Conservation (phyloP, 1,284 basidiomycete species). For the Tylopilus sp. region DNA sequence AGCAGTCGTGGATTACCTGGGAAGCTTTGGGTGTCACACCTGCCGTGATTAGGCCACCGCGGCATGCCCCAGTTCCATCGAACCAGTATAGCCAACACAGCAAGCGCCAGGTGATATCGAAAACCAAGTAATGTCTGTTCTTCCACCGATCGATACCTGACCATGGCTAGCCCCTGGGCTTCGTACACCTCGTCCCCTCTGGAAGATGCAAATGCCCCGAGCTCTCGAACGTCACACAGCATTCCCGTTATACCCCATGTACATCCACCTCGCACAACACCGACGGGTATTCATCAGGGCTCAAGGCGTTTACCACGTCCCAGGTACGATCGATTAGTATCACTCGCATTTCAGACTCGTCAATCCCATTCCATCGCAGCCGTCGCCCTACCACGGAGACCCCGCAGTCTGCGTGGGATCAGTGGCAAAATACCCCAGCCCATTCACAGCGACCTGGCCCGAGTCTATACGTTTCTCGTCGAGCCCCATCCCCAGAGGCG, state of each 20-base stretch:
- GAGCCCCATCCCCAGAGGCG: constrained; percentile 10
- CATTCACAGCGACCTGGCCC: constrained; percentile 24
- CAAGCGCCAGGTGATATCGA: constrained; percentile 13
- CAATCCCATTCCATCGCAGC: not conserved
- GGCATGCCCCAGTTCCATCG: too few relatives aligned
- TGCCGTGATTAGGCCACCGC: not conserved
- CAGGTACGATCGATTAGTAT: constrained; percentile 18
- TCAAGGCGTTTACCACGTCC: constrained; percentile 12
- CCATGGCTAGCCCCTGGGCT: constrained; percentile 20
- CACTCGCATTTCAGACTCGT: not conserved
- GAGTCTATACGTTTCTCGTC: constrained; percentile 32
- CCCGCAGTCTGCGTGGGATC: constrained; percentile 7
- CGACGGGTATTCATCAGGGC: constrained; percentile 3
- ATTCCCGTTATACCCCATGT: constrained; percentile 22
- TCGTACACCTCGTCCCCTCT: constrained; percentile 28
- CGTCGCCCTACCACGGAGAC: not conserved
- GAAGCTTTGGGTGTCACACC: not conserved
- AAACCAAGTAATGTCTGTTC: constrained; percentile 4
- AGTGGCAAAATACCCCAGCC: not conserved
- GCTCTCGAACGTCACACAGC: constrained; percentile 1
- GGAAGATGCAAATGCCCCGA: constrained; percentile 17
- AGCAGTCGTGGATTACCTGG: not conserved
- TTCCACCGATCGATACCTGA: constrained; percentile 3
- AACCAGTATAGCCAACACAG: constrained; percentile 24
- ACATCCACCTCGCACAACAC: constrained; percentile 10